Evolutionary conservation across 2,329 filamentous ascomycete genomes (phyloP).

Genomic region (Drechslerella coelobrocha): DNA sequence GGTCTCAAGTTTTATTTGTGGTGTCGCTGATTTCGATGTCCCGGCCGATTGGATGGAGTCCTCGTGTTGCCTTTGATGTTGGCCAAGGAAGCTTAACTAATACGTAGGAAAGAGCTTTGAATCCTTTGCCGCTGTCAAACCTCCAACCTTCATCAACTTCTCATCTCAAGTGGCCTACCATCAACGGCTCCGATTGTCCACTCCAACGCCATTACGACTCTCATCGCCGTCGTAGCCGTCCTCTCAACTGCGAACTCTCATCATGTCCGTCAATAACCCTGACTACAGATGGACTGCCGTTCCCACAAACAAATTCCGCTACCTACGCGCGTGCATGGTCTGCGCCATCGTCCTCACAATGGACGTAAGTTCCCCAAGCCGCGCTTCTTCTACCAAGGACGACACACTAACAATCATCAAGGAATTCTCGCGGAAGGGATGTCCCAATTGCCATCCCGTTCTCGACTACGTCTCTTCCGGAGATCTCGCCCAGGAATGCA

Average conservation of each 20-base stretch:
- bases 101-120: too few relatives aligned
- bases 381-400: background rate
- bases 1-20: too few relatives aligned
- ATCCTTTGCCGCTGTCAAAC: too few relatives aligned
- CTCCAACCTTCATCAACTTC: background rate
- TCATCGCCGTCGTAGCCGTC: background rate
- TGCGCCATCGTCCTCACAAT: conserved; percentile 92
- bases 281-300: conserved; percentile 54
- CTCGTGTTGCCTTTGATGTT: too few relatives aligned
- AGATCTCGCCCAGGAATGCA: conserved; percentile 89
- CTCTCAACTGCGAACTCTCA: conserved; percentile 15
- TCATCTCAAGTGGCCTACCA: background rate
- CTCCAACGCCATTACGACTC: too few relatives aligned
- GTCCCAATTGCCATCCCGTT: conserved; percentile 95
- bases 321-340: conserved; percentile 96
- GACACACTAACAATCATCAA: conserved; percentile 57
- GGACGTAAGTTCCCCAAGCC: conserved; percentile 63
- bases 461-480: conserved; percentile 79
- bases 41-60: too few relatives aligned
- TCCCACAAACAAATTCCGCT: conserved; percentile 75
- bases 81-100: too few relatives aligned
- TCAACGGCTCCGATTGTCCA: background rate
- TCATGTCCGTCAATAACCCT: conserved; percentile 33
- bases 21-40: too few relatives aligned
- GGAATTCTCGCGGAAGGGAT: conserved; percentile 86